A percentile compares a stretch with the other conserved stretches of the same genome.
Conservation (phyloP, 305 asterid genomes). For the Salvia sclarea region DNA sequence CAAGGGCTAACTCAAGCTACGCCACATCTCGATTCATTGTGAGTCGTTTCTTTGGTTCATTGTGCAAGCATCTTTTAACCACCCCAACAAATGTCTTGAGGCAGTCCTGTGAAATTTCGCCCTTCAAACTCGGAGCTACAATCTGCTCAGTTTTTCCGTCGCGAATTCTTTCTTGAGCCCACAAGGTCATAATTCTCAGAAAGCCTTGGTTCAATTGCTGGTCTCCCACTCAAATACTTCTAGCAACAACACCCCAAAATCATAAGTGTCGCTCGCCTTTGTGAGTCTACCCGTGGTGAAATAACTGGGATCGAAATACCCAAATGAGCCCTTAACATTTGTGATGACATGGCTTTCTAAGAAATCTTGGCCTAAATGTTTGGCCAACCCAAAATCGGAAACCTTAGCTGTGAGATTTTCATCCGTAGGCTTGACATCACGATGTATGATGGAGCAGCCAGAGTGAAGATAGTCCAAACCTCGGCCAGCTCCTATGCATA, state of each 20-base stretch:
- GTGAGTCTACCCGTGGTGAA: too few species aligned
- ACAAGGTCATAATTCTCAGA: conserved; percentile 27
- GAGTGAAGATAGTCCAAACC: conserved; percentile 34
- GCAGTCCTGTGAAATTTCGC: not conserved
- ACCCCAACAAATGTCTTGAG: not conserved
- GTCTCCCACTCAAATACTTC: too few species aligned
- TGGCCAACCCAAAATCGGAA: too few species aligned
- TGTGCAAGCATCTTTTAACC: not conserved
- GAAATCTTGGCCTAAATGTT: too few species aligned
- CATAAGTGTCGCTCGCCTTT: too few species aligned
- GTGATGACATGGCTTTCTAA: too few species aligned
- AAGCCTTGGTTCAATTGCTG: conserved; percentile 14
- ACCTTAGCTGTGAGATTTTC: too few species aligned
- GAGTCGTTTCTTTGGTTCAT: not conserved
- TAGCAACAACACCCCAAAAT: too few species aligned
- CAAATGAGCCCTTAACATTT: too few species aligned
- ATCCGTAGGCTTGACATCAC: too few species aligned
- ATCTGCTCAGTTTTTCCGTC: not conserved
- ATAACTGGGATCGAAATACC: too few species aligned
- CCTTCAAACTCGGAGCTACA: not conserved
- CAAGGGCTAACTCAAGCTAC: not conserved
- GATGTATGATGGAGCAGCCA: too few species aligned
- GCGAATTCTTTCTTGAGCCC: not conserved
- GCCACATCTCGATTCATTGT: not conserved
- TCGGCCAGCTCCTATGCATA: conserved; percentile 60